Base-by-base conservation (phyloP, 805 yeast species). In the Starmerella sp. region DNA sequence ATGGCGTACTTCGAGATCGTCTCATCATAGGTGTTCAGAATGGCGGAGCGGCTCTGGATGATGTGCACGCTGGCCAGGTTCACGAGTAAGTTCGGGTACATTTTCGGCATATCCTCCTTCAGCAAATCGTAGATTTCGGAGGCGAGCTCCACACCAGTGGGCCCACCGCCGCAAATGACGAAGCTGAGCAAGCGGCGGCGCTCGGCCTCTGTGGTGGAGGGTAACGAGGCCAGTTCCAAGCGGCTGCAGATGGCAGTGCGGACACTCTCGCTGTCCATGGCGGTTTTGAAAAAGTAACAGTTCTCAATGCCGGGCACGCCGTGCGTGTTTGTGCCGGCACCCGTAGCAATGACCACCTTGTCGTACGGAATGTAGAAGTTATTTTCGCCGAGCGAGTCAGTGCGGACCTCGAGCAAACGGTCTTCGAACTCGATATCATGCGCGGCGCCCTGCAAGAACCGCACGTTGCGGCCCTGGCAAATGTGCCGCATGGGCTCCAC, bases 91-190 rank as follows among this genome's bases (percentile, higher is more conserved):
- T 75, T 74, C 54, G 87, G 87, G 67, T 78, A 82, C 52, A 73
- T 67, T 54, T 75, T 73, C 46, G 75, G 72, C 61, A 82, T 67
- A 65, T 82, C 87, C 66, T 82, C 86, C 64, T 81, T 81, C 65
- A 82, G 70, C 61, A 82, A 66, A 63, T 82, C 88, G 60, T 72
- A 81, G 32, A 82, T 77, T 67, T 82, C 88, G 35, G 87, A 85
- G 34, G 88, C 87, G 62, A 82, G 76, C 65, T 82, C 87, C 37
- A 80, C 84, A 62, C 87, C 87, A 0, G 87, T 82, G 53, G 87
- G 86, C 45, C 87, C 87, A 57, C 86, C 87, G 58, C 87, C 87
- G 66, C 86, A 81, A 36, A 82, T 77, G 13, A 81, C 85, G 66
- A 82, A 81, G 52, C 82, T 77, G 48, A 82, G 71, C 57, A 82